Evolutionary conservation across 306 rosid species (phyloP).

Genomic region (Vigna mungo): DNA sequence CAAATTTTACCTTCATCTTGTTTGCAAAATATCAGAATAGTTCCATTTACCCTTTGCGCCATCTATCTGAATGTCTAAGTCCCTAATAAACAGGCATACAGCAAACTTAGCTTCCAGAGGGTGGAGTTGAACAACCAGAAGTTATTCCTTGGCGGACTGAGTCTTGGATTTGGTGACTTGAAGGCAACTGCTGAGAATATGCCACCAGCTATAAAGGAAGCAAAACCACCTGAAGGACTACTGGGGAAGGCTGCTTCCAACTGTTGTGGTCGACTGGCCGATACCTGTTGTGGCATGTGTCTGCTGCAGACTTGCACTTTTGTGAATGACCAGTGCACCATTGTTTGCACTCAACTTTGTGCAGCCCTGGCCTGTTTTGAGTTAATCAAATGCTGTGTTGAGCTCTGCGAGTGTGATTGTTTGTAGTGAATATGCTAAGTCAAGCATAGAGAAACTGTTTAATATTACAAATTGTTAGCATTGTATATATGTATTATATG

Average conservation of each 20-base stretch:
- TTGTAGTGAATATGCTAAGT: slow-evolving; percentile 30
- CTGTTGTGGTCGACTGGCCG: slow-evolving; percentile 54
- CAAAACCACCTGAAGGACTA: slow-evolving; percentile 63
- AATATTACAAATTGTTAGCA: slow-evolving; percentile 3
- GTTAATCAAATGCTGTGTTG: slow-evolving; percentile 79
- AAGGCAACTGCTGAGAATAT: slow-evolving; percentile 66
- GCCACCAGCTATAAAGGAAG: slow-evolving; percentile 64
- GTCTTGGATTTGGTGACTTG: slow-evolving; percentile 76
- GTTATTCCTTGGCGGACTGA: slow-evolving; percentile 69
- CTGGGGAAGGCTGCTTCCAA: slow-evolving; percentile 69
- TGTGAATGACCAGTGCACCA: slow-evolving; percentile 67
- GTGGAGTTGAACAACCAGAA: slow-evolving; percentile 44
- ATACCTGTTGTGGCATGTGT: slow-evolving; percentile 78
- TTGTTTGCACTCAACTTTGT: slow-evolving; percentile 73
- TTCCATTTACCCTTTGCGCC: slow-evolving; percentile 20
- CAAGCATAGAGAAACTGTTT: slow-evolving; percentile 22
- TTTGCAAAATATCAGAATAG: slow-evolving; percentile 3
- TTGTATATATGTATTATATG: slow-evolving; percentile 29
- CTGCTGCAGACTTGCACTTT: slow-evolving; percentile 59
- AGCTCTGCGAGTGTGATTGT: slow-evolving; percentile 65
- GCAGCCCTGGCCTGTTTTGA: slow-evolving; percentile 82
- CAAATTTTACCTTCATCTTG: slow-evolving; percentile 4
- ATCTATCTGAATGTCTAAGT: slow-evolving; percentile 7
- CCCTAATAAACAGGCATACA: slow-evolving; percentile 63
- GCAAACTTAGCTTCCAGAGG: slow-evolving; percentile 45